A percentile compares a stretch with the other conserved stretches of the same genome.
Evolutionary conservation across 2,329 filamentous ascomycete species (phyloP).

Genomic region (Paraphoma sp.): DNA sequence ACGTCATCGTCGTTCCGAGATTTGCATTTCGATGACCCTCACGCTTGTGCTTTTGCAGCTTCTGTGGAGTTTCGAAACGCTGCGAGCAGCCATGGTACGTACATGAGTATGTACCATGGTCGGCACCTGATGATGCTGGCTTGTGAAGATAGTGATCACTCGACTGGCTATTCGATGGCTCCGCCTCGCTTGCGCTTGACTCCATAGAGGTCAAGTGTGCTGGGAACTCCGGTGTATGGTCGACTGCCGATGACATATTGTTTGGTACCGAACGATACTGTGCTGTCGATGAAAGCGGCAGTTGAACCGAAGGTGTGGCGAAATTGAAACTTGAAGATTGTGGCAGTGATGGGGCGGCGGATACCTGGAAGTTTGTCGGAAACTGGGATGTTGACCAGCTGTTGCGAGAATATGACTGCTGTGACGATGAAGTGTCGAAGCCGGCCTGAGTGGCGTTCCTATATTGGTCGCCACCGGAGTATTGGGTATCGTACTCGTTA

Average conservation of each 20-base stretch:
- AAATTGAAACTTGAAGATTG: conserved; percentile 54
- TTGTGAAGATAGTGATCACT: conserved; percentile 51
- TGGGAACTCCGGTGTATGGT: conserved; percentile 64
- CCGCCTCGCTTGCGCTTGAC: conserved; percentile 63
- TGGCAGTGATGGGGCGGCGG: conserved; percentile 32
- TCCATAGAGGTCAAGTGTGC: conserved; percentile 67
- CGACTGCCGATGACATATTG: conserved; percentile 41
- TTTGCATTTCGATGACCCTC: conserved; percentile 76
- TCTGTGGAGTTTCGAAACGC: conserved; percentile 85
- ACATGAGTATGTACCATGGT: conserved; percentile 92
- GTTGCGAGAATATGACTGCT: conserved; percentile 40
- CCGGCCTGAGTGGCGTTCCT: conserved; percentile 43
- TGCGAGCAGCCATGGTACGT: conserved; percentile 90
- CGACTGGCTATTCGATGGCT: conserved; percentile 51
- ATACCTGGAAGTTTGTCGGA: conserved; percentile 41
- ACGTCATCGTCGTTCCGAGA: conserved; percentile 56
- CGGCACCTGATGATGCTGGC: conserved; percentile 71
- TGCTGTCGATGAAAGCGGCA: conserved; percentile 41
- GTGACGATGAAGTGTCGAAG: conserved; percentile 43
- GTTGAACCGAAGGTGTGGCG: conserved; percentile 49
- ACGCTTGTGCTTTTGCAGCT: conserved; percentile 93
- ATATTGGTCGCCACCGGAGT: conserved; percentile 51
- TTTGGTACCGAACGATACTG: conserved; percentile 42
- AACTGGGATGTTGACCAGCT: conserved; percentile 46
- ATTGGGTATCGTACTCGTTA: conserved; percentile 58